Base-by-base conservation (phyloP, 2,329 filamentous ascomycete species). In the Plenodomus tracheiphilus region DNA sequence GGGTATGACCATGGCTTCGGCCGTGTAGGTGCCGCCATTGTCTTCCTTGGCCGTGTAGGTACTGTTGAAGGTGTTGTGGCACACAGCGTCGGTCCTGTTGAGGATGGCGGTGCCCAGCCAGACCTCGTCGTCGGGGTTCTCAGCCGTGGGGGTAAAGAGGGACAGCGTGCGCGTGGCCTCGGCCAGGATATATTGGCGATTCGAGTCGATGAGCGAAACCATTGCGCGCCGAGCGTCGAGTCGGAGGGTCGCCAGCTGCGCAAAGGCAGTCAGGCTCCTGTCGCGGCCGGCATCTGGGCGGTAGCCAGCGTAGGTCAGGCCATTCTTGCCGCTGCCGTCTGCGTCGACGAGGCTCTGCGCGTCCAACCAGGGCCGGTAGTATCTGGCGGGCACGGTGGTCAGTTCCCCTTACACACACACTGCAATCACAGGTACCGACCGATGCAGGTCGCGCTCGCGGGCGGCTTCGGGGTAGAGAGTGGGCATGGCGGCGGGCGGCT, bases 131-230 rank as follows among this genome's bases (percentile, higher is more conserved):
- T 56, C 56, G 8, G 58, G 50, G 20, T 46, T 39, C 39, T 61
- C 61, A 8, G 53, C 58, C 38, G 56, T 53, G 11, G 65, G 53
- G 10, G 57, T 54, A 49, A 65, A 62, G 17, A 74, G 62, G 11
- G 70, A 71, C 20, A 70, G 56, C 3, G 65, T 69, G 37, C 60
- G 61, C 13, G 71, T 74, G 22, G 71, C 71, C 53, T 74, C 72
- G 35, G 69, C 69, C 36, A 74, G 64, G 38, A 74, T 69, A 54
- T 71, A 74, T 45, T 72, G 69, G 38, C 61, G 61, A 19, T 55
- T 59, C n/a, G 62, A 62, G 48, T 73, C 70, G 47, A 74, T 68
- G 16, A 74, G 58, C 4, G 70, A 73, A 1, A 73, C 59, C 65
- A 73, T 68, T 42, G 62, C 59, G 8, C 71, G 61, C 40, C 66